Evolutionary conservation across 2,329 filamentous ascomycete genomes (phyloP).

Genomic region (Pseudogymnoascus sp.): DNA sequence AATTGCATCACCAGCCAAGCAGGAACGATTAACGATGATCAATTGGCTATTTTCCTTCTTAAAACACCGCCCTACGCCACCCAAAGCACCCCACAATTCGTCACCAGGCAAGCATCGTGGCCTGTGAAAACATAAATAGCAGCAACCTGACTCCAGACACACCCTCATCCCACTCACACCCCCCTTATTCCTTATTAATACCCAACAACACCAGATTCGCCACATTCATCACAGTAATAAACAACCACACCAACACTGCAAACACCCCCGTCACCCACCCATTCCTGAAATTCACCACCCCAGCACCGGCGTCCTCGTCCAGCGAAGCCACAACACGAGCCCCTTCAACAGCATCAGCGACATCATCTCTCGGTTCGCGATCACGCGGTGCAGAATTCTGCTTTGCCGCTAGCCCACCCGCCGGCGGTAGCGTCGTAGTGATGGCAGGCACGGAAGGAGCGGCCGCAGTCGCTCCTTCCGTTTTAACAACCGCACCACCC

Average conservation of each 20-base stretch:
- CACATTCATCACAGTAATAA: constrained; percentile 74
- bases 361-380: background rate
- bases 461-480: constrained; percentile 12
- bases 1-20: background rate
- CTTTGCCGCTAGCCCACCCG: background rate
- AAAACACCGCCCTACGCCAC: background rate
- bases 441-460: background rate
- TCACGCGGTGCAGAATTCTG: background rate
- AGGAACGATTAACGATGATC: background rate
- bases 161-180: background rate
- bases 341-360: background rate
- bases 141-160: background rate
- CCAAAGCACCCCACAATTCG: background rate
- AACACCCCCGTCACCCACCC: constrained; percentile 54
- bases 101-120: background rate
- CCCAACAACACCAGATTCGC: constrained; percentile 63
- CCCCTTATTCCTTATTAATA: constrained; percentile 16
- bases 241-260: constrained; percentile 57
- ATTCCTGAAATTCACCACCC: constrained; percentile 55
- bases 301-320: constrained; percentile 23
- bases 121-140: background rate
- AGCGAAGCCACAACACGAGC: constrained; percentile 16
- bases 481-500: constrained; percentile 12
- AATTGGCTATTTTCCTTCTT: background rate
- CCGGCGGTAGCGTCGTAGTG: constrained; percentile 13